Evolutionary conservation across 371 early-diverging fungal species (phyloP).

Genomic region (Lichtheimia hyalospora): DNA sequence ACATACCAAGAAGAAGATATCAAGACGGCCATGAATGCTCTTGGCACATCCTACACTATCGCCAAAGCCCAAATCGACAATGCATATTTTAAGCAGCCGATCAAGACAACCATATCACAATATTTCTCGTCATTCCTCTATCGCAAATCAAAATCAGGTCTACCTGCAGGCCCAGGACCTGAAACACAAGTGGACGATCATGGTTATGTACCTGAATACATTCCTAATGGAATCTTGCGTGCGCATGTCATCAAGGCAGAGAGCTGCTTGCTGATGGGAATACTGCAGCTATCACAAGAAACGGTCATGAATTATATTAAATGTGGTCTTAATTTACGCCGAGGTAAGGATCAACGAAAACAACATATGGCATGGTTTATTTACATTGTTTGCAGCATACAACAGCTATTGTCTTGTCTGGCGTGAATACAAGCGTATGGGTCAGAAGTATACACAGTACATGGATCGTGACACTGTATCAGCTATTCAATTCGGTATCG

Average conservation of each 20-base stretch:
- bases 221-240: slow-evolving; percentile 59
- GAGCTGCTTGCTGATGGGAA: slow-evolving; percentile 53
- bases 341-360: slow-evolving; percentile 38
- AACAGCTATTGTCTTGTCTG: slow-evolving; percentile 47
- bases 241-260: slow-evolving; percentile 63
- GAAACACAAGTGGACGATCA: slow-evolving; percentile 20
- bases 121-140: slow-evolving; percentile 33
- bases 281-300: slow-evolving; percentile 57
- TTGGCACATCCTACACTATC: slow-evolving; percentile 38
- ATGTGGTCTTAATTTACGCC: slow-evolving; percentile 60
- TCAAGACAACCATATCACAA: slow-evolving; percentile 36
- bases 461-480: slow-evolving; percentile 49
- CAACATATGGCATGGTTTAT: background rate
- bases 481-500: slow-evolving; percentile 53
- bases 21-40: slow-evolving; percentile 32
- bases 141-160: slow-evolving; percentile 21
- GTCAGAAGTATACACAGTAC: slow-evolving; percentile 35
- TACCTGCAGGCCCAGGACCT: slow-evolving; percentile 26
- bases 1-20: slow-evolving; percentile 38
- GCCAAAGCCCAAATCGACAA: slow-evolving; percentile 45
- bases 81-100: slow-evolving; percentile 33
- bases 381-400: slow-evolving; percentile 26
- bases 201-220: slow-evolving; percentile 28
- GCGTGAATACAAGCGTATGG: slow-evolving; percentile 53
- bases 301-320: slow-evolving; percentile 59